Percentiles rank a stretch among this genome's conserved stretches.
These are phyloP conservation scores for Pyrenophora graminea DNA, from an alignment of 2,329 filamentous ascomycete species.

Conservation along the genomic window DNA sequence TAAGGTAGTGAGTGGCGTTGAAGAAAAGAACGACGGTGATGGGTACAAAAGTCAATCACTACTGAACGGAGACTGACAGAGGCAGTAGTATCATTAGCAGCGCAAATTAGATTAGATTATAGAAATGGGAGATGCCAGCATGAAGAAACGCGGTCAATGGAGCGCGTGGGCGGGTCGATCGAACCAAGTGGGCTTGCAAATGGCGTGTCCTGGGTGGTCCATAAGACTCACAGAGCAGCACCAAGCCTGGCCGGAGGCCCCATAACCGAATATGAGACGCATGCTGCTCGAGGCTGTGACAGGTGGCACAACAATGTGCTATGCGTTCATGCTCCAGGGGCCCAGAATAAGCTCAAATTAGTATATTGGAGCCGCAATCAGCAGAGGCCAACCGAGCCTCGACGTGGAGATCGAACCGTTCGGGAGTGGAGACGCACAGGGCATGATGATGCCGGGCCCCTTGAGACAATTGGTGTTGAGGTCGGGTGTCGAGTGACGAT, in stretches of 20 bases:
- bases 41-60: constrained; percentile 26
- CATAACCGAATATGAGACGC: constrained; percentile 41
- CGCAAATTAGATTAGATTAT: constrained; percentile 34
- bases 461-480: constrained; percentile 49
- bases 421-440: constrained; percentile 15
- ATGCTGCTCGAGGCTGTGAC: constrained; percentile 41
- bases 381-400: constrained; percentile 33
- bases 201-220: constrained; percentile 37
- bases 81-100: constrained; percentile 35
- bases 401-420: constrained; percentile 15
- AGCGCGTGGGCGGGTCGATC: constrained; percentile 25
- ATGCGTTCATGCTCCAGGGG: constrained; percentile 34
- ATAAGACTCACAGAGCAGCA: constrained; percentile 38
- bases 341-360: constrained; percentile 27
- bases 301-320: constrained; percentile 27
- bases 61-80: constrained; percentile 36
- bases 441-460: constrained; percentile 37
- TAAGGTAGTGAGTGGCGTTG: constrained; percentile 35
- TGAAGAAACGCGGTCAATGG: constrained; percentile 21
- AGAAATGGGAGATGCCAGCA: constrained; percentile 24
- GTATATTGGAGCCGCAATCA: constrained; percentile 21
- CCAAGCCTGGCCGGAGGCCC: constrained; percentile 28
- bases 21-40: constrained; percentile 31
- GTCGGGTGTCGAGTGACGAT: constrained; percentile 23
- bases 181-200: constrained; percentile 20